Percentiles rank a stretch among this genome's conserved stretches.
phyloP scores from a whole-genome alignment of 345 rosid genomes.

The Ceriops zippeliana region DNA sequence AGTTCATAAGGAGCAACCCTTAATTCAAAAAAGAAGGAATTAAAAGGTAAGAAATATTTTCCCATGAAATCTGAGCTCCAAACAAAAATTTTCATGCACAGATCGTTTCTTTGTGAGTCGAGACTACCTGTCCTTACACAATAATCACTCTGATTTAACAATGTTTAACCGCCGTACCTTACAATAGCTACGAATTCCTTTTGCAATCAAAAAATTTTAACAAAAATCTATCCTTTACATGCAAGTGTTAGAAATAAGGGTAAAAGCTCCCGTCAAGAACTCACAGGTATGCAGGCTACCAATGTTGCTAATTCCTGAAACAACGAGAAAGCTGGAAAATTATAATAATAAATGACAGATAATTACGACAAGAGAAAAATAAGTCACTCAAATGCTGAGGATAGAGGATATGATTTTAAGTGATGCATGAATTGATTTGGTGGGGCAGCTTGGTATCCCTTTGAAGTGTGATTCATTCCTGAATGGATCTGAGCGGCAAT shows the following conservation, averaged over 20 bases:
- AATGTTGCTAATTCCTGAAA: conserved; percentile 32
- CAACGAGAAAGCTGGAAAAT: conserved; percentile 41
- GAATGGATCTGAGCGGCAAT: conserved; percentile 50
- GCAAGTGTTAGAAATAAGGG: neutral
- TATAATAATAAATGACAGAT: neutral
- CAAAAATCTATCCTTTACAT: no score
- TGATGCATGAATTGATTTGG: conserved; percentile 53
- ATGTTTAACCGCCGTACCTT: neutral
- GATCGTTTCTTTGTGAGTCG: no score
- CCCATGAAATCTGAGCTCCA: no score
- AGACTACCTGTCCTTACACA: no score
- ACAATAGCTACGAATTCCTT: no score
- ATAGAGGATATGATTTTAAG: neutral
- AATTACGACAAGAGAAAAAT: conserved; percentile 7
- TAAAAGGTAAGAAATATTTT: no score
- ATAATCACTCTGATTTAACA: no score
- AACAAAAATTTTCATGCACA: no score
- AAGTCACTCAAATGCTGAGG: neutral
- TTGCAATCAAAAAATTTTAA: no score
- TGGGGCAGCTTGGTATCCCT: conserved; percentile 41
- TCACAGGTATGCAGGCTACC: conserved; percentile 53
- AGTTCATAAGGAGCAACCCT: no score
- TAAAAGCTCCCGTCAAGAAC: conserved; percentile 22
- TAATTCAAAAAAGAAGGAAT: no score
- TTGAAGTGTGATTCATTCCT: conserved; percentile 36